Conservation (phyloP, 1,139 yeast genomes). For the Yamadazyma dushanensis region DNA sequence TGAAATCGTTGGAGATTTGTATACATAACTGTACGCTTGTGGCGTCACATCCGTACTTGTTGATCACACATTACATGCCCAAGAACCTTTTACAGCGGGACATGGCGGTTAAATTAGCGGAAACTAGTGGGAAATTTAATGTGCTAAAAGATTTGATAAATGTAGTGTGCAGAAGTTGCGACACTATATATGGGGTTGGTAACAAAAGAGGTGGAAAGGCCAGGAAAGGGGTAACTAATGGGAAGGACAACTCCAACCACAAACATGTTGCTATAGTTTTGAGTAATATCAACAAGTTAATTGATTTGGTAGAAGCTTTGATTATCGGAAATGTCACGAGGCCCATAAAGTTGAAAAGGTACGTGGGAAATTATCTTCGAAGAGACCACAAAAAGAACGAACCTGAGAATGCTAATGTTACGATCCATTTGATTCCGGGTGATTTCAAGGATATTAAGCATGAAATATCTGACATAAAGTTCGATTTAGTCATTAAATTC, state of each 20-base stretch:
- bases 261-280: constrained; percentile 34
- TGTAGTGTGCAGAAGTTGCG: constrained; percentile 25
- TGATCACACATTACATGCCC: constrained; percentile 86
- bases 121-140: constrained; percentile 83
- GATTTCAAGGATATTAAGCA: constrained; percentile 32
- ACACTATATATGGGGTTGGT: constrained; percentile 3
- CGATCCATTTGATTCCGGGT: constrained; percentile 46
- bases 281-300: constrained; percentile 39
- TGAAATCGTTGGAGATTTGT: constrained; percentile 70
- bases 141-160: constrained; percentile 61
- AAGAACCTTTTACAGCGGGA: constrained; percentile 76
- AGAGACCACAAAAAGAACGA: constrained; percentile 34
- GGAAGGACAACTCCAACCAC: not conserved
- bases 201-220: not conserved
- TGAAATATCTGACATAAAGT: constrained; percentile 31
- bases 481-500: constrained; percentile 66
- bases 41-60: constrained; percentile 83
- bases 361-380: constrained; percentile 56
- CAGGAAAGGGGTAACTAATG: not conserved
- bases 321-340: constrained; percentile 67
- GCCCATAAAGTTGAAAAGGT: constrained; percentile 50
- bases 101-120: constrained; percentile 71
- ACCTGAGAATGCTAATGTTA: constrained; percentile 19
- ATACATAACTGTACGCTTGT: constrained; percentile 75
- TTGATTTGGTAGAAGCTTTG: constrained; percentile 79